Conservation (phyloP, 1,139 yeast genomes). For the Suhomyces atakaporum region DNA sequence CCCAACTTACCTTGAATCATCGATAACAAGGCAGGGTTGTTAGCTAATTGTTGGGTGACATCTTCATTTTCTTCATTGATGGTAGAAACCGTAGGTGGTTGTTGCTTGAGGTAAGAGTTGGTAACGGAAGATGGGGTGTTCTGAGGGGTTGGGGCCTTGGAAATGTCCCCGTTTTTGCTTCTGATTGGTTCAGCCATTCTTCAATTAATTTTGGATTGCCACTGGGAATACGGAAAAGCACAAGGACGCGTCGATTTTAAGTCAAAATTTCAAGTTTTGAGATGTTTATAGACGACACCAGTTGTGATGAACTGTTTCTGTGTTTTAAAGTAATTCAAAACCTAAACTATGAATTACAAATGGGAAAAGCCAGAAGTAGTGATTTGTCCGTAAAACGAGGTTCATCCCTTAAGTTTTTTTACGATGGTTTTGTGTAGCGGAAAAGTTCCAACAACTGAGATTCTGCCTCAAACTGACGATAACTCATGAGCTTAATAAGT, state of each 20-base stretch:
- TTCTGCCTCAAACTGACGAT: neutral
- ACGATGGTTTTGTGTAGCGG: constrained; percentile 6
- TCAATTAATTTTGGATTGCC: constrained; percentile 8
- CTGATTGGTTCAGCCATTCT: constrained; percentile 77
- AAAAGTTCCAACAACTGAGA: no score
- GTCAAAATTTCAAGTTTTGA: neutral
- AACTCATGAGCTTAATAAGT: no score
- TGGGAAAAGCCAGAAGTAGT: neutral
- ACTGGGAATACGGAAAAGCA: constrained; percentile 1
- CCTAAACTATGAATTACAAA: neutral
- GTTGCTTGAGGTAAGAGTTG: constrained; percentile 69
- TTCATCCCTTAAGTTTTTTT: constrained; percentile 10
- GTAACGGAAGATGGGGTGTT: constrained; percentile 94
- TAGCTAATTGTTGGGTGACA: constrained; percentile 53
- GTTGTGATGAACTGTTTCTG: neutral
- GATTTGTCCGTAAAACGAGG: constrained; percentile 7
- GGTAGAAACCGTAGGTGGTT: constrained; percentile 75
- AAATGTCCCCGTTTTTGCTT: constrained; percentile 70
- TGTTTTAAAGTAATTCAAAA: neutral
- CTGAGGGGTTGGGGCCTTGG: constrained; percentile 98
- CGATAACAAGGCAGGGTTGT: constrained; percentile 75
- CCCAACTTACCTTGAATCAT: constrained; percentile 93
- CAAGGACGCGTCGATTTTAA: constrained; percentile 6
- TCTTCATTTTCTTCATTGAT: constrained; percentile 64
- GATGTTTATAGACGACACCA: neutral